Conservation (phyloP, 306 rosid species). For the Glycine latifolia region DNA sequence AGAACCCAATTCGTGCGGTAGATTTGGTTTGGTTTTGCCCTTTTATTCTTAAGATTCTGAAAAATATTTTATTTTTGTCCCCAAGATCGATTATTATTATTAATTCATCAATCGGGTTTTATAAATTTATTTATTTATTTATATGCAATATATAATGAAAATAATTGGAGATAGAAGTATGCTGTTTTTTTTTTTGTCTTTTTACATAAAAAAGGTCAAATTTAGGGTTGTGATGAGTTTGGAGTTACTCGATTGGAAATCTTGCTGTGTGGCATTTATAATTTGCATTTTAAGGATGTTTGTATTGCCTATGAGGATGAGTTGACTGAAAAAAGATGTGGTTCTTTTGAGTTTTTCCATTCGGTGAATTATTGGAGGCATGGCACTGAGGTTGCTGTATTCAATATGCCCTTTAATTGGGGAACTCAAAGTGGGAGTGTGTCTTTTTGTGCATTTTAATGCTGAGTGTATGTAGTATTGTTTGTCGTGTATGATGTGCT, state of each 20-base stretch:
- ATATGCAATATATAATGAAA: too few relatives aligned
- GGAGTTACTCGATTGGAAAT: background rate
- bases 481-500: background rate
- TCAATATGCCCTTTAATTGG: background rate
- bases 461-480: background rate
- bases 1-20: background rate
- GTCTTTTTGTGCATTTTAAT: background rate
- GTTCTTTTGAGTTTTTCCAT: slow-evolving; percentile 59
- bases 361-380: slow-evolving; percentile 64
- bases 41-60: background rate
- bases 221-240: background rate
- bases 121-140: too few relatives aligned
- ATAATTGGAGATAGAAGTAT: background rate
- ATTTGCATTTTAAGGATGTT: background rate
- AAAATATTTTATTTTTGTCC: background rate
- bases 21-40: background rate
- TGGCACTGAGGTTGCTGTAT: slow-evolving; percentile 62
- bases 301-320: slow-evolving; percentile 50
- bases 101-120: too few relatives aligned
- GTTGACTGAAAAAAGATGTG: slow-evolving; percentile 34
- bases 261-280: background rate
- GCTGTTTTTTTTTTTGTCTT: background rate
- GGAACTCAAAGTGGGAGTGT: background rate
- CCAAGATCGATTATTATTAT: too few relatives aligned
- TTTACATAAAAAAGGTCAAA: background rate